These are phyloP conservation scores for Colletotrichum lupini DNA, from an alignment of 2,329 filamentous ascomycete genomes.

Conservation along the genomic window DNA sequence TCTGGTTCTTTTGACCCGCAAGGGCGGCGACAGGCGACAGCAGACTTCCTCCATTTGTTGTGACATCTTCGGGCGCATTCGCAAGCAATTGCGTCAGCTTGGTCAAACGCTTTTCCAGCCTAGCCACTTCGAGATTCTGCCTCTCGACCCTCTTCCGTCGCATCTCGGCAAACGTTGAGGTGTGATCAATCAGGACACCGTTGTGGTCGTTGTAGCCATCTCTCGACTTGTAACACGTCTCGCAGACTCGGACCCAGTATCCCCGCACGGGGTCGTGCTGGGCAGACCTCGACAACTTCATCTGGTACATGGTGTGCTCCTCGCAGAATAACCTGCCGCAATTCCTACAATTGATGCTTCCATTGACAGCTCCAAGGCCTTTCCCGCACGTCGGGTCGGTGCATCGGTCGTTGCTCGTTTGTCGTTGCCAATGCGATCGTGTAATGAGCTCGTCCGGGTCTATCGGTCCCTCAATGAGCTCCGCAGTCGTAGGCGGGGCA, in stretches of 20 bases:
- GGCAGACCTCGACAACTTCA: slow-evolving; percentile 92
- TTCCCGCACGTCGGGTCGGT: slow-evolving; percentile 89
- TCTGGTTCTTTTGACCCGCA: slow-evolving; percentile 76
- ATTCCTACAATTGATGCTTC: slow-evolving; percentile 91
- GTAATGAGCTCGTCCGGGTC: slow-evolving; percentile 94
- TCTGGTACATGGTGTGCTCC: slow-evolving; percentile 99
- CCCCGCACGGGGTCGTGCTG: slow-evolving; percentile 90
- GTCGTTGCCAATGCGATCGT: slow-evolving; percentile 87
- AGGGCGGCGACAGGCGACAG: slow-evolving; percentile 71
- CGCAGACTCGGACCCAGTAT: slow-evolving; percentile 94
- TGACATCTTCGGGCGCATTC: slow-evolving; percentile 75
- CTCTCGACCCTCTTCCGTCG: slow-evolving; percentile 84
- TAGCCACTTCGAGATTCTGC: slow-evolving; percentile 85
- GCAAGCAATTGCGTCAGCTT: slow-evolving; percentile 88
- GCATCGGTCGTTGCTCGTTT: slow-evolving; percentile 80
- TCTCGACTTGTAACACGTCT: slow-evolving; percentile 98
- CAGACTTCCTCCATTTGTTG: slow-evolving; percentile 63
- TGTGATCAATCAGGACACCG: slow-evolving; percentile 78
- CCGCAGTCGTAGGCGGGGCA: slow-evolving; percentile 47
- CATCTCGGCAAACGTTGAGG: slow-evolving; percentile 74
- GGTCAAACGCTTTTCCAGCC: slow-evolving; percentile 91
- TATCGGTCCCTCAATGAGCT: slow-evolving; percentile 54
- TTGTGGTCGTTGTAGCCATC: slow-evolving; percentile 94
- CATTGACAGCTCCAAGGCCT: slow-evolving; percentile 80
- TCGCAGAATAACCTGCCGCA: slow-evolving; percentile 96